Base-by-base conservation (phyloP, 1,284 basidiomycete genomes). In the Inonotus obliquus region DNA sequence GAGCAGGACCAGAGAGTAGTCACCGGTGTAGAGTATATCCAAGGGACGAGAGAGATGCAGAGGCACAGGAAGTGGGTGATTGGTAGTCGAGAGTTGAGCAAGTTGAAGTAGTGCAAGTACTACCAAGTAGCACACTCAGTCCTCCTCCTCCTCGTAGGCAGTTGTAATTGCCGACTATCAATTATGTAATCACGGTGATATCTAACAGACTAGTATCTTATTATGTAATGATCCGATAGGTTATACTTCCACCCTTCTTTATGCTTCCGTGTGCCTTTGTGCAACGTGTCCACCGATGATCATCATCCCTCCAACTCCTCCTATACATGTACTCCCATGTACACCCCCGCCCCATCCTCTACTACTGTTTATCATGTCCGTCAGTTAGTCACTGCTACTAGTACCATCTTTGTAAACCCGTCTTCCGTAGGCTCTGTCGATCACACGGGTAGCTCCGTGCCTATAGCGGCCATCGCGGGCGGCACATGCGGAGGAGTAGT, bases 51-150 rank as follows among this genome's bases (percentile, higher is more conserved):
- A 19, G 17, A 47, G 23, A n/a, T 13, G 38, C 11, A n/a, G 25
- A 23, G 35, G 38, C 23, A 41, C 19, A 37, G 45, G 37, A 38
- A 27, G 48, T n/a, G 75, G 76, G 45, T 85, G 87, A 67, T 94
- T 97, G 77, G 94, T 53, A 77, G 94, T 48, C 84, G 85, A 55
- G 77, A 79, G 29, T 21, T 7, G 41, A 44, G 38, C 4, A 39
- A n/a, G 3, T n/a, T 39, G 38, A 80, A 73, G 81, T 27, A 78
- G 85, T 60, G 74, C 85, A 84, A 14, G 93, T 94, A 69, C 73
- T 97, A 65, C 86, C n/a, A n/a, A n/a, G n/a, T n/a, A n/a, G n/a
- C n/a, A n/a, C n/a, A n/a, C n/a, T n/a, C n/a, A n/a, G n/a, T n/a
- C n/a, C n/a, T n/a, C n/a, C n/a, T n/a, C n/a, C n/a, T n/a, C n/a